Base-by-base conservation (phyloP, 805 yeast species). In the Alloascoidea africana region DNA sequence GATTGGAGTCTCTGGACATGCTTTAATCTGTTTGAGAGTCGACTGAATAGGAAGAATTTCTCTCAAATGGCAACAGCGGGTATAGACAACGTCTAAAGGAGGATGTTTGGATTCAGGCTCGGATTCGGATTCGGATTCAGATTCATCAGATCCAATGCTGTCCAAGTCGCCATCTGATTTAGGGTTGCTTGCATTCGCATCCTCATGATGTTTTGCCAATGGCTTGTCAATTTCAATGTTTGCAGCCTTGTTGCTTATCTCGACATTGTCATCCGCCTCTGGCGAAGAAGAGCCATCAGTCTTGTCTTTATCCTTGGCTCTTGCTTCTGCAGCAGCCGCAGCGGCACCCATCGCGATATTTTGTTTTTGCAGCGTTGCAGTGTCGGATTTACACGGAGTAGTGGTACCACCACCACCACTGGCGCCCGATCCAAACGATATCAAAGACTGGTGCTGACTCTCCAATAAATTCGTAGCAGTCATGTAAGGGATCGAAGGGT, bases 21-120 rank as follows among this genome's bases (percentile, higher is more conserved):
- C 84, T 49, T 75, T 76, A 43, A 87, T 66, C 52, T 84, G 94
- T 49, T 80, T 79, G 46, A 83, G 51, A 4, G 89, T 85, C 2
- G 94, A 89, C 2, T 94, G 89, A 36, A 87, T 87, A 2, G 97
- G 96, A 42, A 87, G 55, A 40, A 87, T 87, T 50, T 87, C 96
- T 39, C 96, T 65, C 41, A 87, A 61, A 55, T 87, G 96, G 53
- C 96, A 87, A 55, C 96, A 89, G 45, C 96, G 64, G 1, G 96
- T 84, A 56, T 87, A 87, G 50, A 89, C 65, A 35, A 74, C 68
- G 47, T 84, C 95, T 38, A 80, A 67, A 23, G 70, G 62, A 6
- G 63, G 51, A 23, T 23, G 8, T 8, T 8, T 23, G n/a, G 30
- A n/a, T 8, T 23, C 30, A n/a, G 13, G 13, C n/a, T 23, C 30